phyloP scores from a whole-genome alignment of 2,329 filamentous ascomycete species.

The Microcera coccophila region DNA sequence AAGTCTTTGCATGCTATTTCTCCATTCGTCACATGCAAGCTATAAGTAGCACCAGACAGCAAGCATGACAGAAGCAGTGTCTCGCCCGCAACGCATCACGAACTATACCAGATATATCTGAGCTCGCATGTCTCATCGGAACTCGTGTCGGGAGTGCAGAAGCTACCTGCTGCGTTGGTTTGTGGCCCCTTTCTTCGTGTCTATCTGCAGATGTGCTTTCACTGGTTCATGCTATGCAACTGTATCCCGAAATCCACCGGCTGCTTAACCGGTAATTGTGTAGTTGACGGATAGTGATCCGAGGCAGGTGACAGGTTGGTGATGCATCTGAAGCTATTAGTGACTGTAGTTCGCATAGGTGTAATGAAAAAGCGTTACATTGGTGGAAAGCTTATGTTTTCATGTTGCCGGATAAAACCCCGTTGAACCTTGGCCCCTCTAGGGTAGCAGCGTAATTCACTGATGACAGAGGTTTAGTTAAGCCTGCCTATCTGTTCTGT shows the following conservation, averaged over 20 bases:
- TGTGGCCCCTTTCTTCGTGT: background rate
- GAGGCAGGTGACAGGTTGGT: background rate
- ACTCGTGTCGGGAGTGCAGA: slow-evolving; percentile 6
- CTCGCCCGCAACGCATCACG: slow-evolving; percentile 6
- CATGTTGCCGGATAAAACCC: no score
- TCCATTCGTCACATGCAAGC: background rate
- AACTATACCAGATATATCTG: slow-evolving; percentile 11
- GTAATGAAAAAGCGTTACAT: no score
- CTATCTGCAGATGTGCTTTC: background rate
- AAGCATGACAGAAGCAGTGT: background rate
- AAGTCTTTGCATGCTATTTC: background rate
- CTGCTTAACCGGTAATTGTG: background rate
- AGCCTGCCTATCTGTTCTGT: background rate
- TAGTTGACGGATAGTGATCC: background rate
- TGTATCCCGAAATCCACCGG: background rate
- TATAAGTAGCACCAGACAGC: background rate
- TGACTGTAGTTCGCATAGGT: background rate
- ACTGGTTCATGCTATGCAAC: background rate
- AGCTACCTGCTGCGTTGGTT: no score
- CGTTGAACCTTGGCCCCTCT: no score
- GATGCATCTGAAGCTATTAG: background rate
- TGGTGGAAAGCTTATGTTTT: no score
- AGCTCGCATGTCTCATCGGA: background rate
- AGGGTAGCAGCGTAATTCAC: no score
- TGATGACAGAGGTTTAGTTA: no score